A percentile compares a stretch with the other conserved stretches of the same genome.
phyloP scores from a whole-genome alignment of 495 filamentous ascomycete species.

The Hypomontagnella submonticulosa region DNA sequence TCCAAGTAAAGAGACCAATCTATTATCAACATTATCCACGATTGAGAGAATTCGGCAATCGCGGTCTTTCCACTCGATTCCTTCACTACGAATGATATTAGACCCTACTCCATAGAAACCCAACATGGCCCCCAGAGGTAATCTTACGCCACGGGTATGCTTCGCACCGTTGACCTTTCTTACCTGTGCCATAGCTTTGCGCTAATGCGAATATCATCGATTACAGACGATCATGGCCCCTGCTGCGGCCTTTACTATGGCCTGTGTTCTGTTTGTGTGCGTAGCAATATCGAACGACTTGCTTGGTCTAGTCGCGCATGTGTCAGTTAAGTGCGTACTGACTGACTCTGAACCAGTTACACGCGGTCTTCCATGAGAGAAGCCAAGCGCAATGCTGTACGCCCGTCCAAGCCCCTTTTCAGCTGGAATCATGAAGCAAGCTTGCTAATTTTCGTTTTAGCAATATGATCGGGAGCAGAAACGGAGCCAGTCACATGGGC shows the following conservation, averaged over 20 bases:
- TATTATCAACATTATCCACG: neutral
- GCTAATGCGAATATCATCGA: constrained; percentile 18
- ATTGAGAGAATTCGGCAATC: constrained; percentile 11
- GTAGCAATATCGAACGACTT: constrained; percentile 9
- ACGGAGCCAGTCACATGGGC: constrained; percentile 19
- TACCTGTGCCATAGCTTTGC: neutral
- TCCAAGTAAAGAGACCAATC: neutral
- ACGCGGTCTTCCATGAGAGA: constrained; percentile 56
- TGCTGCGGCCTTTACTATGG: constrained; percentile 61
- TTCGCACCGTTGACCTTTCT: neutral
- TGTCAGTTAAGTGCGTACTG: constrained; percentile 7
- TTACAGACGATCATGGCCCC: constrained; percentile 59
- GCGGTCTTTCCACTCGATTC: neutral
- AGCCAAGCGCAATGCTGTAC: constrained; percentile 56
- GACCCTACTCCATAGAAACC: neutral
- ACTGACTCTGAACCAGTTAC: constrained; percentile 46
- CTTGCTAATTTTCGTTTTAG: constrained; percentile 23
- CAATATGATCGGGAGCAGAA: constrained; percentile 37
- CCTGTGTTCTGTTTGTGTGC: constrained; percentile 55
- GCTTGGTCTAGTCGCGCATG: no score
- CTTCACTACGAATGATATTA: neutral
- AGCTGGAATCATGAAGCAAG: neutral
- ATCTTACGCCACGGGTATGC: constrained; percentile 37
- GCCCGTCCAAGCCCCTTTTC: constrained; percentile 15
- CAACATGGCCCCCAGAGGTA: constrained; percentile 32